These are phyloP conservation scores for Neobulgaria alba DNA, from an alignment of 2,329 filamentous ascomycete genomes.

Conservation along the genomic window DNA sequence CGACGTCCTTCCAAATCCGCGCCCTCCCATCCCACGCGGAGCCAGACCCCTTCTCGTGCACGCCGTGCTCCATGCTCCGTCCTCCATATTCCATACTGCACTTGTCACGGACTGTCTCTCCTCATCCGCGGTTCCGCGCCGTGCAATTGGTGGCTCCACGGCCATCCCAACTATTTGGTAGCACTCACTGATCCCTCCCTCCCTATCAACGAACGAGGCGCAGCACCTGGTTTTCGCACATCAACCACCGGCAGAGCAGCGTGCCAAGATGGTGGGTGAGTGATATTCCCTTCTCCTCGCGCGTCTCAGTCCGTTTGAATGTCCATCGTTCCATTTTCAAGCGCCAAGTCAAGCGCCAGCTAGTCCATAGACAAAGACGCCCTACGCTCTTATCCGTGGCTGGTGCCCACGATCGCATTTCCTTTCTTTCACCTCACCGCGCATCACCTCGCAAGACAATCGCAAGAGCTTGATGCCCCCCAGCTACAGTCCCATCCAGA, in stretches of 20 bases:
- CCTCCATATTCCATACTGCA: too few relatives aligned
- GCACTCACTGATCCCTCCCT: not conserved
- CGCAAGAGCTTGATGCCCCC: not conserved
- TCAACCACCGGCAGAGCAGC: conserved; percentile 1
- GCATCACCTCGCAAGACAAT: not conserved
- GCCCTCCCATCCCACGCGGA: too few relatives aligned
- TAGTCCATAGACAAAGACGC: not conserved
- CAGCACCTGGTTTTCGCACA: conserved; percentile 3
- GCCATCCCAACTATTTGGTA: conserved; percentile 1
- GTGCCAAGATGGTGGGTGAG: conserved; percentile 24
- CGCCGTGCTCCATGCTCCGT: too few relatives aligned
- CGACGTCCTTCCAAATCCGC: too few relatives aligned
- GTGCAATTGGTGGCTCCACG: not conserved
- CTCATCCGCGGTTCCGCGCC: not conserved
- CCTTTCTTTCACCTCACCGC: not conserved
- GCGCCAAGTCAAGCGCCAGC: not conserved
- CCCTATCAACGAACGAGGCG: conserved; percentile 7
- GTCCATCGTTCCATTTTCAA: not conserved
- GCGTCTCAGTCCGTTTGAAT: not conserved
- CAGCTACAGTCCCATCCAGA: not conserved
- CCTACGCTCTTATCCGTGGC: not conserved
- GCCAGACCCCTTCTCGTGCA: too few relatives aligned
- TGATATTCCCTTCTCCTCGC: conserved; percentile 7
- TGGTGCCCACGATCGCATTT: not conserved
- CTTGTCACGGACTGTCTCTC: too few relatives aligned